These are phyloP conservation scores for Psilocybe tampanensis DNA, from an alignment of 768 basidiomycete species.

Conservation along the genomic window DNA sequence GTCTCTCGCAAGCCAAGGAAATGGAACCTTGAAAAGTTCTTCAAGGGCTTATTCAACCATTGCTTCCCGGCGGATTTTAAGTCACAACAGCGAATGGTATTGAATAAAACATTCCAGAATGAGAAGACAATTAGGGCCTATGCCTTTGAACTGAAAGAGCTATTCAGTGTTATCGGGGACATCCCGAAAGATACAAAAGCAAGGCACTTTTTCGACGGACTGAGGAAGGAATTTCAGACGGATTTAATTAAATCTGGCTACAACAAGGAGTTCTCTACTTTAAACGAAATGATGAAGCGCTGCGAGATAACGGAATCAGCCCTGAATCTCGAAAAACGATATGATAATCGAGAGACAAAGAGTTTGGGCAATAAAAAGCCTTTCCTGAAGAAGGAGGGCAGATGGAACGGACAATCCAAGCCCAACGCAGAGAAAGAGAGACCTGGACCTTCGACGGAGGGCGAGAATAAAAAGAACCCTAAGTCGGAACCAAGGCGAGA, in stretches of 20 bases:
- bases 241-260: not conserved
- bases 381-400: no score
- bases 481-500: not conserved
- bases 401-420: no score
- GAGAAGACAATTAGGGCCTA: constrained; percentile 27
- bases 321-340: not conserved
- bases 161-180: constrained; percentile 31
- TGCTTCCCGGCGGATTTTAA: constrained; percentile 35
- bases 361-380: no score
- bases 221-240: not conserved
- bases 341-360: not conserved
- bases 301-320: not conserved
- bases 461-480: not conserved
- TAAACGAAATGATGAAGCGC: not conserved
- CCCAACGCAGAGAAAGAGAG: no score
- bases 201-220: not conserved
- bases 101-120: constrained; percentile 24
- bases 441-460: no score
- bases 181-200: not conserved
- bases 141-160: constrained; percentile 28
- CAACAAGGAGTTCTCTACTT: not conserved
- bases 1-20: not conserved
- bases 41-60: constrained; percentile 30
- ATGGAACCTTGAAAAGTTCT: constrained; percentile 29
- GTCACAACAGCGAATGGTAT: constrained; percentile 22